These are phyloP conservation scores for Arachnomyces sp. DNA, from an alignment of 2,329 filamentous ascomycete species.

Conservation along the genomic window DNA sequence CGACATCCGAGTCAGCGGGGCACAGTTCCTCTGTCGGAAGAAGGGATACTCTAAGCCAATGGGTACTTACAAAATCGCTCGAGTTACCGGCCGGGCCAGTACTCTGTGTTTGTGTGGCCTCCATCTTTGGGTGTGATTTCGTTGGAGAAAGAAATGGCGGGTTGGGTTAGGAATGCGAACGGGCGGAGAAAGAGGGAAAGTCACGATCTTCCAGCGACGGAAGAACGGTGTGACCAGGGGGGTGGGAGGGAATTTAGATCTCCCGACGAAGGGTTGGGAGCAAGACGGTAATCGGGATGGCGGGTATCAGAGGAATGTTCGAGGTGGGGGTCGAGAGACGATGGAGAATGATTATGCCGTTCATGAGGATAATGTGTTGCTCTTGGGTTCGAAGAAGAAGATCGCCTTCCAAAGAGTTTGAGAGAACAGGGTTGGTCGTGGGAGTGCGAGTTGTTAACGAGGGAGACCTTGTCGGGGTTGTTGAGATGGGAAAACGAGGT, in stretches of 20 bases:
- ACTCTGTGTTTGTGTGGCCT: conserved; percentile 36
- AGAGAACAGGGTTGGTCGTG: too few species aligned
- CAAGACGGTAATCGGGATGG: neutral
- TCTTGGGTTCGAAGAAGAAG: too few species aligned
- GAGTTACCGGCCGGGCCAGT: conserved; percentile 63
- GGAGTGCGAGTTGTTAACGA: too few species aligned
- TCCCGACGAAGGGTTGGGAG: neutral
- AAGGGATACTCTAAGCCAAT: conserved; percentile 10
- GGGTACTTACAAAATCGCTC: conserved; percentile 79
- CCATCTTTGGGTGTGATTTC: conserved; percentile 32
- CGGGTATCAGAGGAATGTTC: neutral
- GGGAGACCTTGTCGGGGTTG: neutral
- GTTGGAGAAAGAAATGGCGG: too few species aligned
- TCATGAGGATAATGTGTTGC: too few species aligned
- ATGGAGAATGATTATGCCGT: too few species aligned
- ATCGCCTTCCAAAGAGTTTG: too few species aligned
- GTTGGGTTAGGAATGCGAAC: too few species aligned
- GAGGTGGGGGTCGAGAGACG: neutral
- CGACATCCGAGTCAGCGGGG: conserved; percentile 20
- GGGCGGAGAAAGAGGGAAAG: too few species aligned
- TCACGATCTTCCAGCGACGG: too few species aligned
- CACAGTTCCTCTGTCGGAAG: conserved; percentile 5
- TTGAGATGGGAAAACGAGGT: neutral
- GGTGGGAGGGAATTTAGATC: too few species aligned
- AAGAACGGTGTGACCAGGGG: too few species aligned